Evolutionary conservation across 129 eudicot genomes (phyloP).

Genomic region (Tagetes patula): DNA sequence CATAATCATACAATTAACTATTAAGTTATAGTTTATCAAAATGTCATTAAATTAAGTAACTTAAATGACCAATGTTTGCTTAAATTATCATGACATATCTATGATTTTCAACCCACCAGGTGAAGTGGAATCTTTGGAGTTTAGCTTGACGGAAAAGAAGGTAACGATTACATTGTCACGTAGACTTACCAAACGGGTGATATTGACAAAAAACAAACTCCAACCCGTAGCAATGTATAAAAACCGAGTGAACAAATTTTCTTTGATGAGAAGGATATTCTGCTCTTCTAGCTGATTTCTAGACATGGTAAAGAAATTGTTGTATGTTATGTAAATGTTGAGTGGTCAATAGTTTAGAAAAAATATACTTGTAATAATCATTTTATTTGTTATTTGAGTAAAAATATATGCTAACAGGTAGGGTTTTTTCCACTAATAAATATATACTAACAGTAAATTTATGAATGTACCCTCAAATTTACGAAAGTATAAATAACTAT

Average conservation of each 20-base stretch:
- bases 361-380: not conserved
- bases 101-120: conserved; percentile 31
- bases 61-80: not conserved
- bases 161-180: conserved; percentile 55
- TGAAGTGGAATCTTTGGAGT: conserved; percentile 67
- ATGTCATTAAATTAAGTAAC: not conserved
- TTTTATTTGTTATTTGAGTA: not conserved
- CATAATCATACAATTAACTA: not conserved
- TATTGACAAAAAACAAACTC: conserved; percentile 22
- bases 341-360: conserved; percentile 9
- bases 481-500: not conserved
- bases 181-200: conserved; percentile 29
- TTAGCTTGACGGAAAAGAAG: conserved; percentile 62
- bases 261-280: conserved; percentile 41
- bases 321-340: conserved; percentile 1
- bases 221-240: not conserved
- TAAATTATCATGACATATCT: not conserved
- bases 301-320: not conserved
- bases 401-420: not conserved
- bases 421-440: not conserved
- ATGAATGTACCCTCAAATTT: not conserved
- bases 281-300: conserved; percentile 2
- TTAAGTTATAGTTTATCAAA: not conserved
- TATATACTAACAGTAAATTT: not conserved
- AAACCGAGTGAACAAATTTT: conserved; percentile 28